Evolutionary conservation across 2,329 filamentous ascomycete genomes (phyloP), one percentile per base, ranked within the genome.

Genomic region (Fusarium fracticaudum): DNA sequence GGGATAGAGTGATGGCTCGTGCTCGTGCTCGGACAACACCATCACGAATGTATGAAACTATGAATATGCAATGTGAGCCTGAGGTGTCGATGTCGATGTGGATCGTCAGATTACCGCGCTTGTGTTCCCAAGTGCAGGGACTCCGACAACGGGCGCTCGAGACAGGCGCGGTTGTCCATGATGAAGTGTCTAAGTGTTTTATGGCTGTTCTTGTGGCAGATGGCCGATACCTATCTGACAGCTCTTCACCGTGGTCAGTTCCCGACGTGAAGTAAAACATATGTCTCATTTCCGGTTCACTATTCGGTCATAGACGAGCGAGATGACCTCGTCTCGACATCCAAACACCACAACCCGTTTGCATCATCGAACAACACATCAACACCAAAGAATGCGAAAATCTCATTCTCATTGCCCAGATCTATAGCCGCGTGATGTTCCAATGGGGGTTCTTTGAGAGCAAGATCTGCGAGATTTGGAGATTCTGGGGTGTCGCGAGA

Each of bases 401-500:
- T 26, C 26, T 5, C 24, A 38, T 43, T 54, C 44, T 43, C 15
- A 54, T 55, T 64, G 31, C 37, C 59, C 48, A 63, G 50, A 41
- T n/a, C n/a, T 35, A 18, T 45, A 60, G 44, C 47, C 71, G 61
- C 61, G 61, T 73, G 71, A 73, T 58, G 40, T 54, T 44, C 50
- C 60, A 50, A 54, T 58, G 51, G 59, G 45, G 64, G 35, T 44
- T 48, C 44, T 20, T 15, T 47, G 33, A 54, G 44, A 65, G 31
- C 55, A 62, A 64, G 59, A 73, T 51, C 40, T 50, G 57, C 62
- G 54, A 51, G 68, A 69, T 60, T 63, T 44, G 50, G 37, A 50
- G 68, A 73, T 71, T 66, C 66, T 58, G 70, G 71, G 70, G 66
- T 54, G 59, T 70, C 40, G 60, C 47, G 64, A 64, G 47, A 59